Conservation (phyloP, 148 eudicot genomes). For the Dianthus caryophyllus region DNA sequence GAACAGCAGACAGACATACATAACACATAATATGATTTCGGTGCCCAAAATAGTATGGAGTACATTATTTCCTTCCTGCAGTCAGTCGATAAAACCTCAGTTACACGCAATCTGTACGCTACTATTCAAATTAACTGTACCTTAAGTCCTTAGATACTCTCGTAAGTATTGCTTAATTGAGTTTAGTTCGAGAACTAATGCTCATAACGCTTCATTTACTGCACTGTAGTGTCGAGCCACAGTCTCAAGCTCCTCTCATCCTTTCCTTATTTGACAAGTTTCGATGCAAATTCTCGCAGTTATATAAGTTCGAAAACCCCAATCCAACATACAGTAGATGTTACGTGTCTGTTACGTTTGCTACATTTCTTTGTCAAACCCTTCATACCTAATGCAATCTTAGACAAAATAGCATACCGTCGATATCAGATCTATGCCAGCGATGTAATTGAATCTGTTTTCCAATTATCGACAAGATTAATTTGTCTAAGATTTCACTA, state of each 20-base stretch:
- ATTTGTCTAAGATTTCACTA: too few relatives aligned
- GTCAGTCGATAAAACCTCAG: neutral
- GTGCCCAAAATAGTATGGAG: neutral
- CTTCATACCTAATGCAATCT: neutral
- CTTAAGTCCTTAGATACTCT: neutral
- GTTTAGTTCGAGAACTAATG: neutral
- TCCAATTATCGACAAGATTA: neutral
- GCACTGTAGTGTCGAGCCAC: neutral
- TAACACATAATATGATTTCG: neutral
- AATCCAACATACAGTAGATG: neutral
- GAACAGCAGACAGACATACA: conserved; percentile 1
- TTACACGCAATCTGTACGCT: neutral
- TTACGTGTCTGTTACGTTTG: conserved; percentile 10
- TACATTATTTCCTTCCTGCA: conserved; percentile 1
- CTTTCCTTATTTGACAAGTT: conserved; percentile 9
- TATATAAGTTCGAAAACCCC: neutral
- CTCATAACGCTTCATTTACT: neutral
- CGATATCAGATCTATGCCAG: neutral
- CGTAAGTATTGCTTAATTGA: neutral
- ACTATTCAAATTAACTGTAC: neutral
- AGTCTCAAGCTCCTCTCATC: neutral
- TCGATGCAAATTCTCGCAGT: neutral
- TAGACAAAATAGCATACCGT: neutral
- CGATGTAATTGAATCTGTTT: neutral
- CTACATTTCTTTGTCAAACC: neutral